A percentile compares a stretch with the other conserved stretches of the same genome.
Evolutionary conservation across 2,329 filamentous ascomycete species (phyloP).

Genomic region (Tolypocladium capitatum): DNA sequence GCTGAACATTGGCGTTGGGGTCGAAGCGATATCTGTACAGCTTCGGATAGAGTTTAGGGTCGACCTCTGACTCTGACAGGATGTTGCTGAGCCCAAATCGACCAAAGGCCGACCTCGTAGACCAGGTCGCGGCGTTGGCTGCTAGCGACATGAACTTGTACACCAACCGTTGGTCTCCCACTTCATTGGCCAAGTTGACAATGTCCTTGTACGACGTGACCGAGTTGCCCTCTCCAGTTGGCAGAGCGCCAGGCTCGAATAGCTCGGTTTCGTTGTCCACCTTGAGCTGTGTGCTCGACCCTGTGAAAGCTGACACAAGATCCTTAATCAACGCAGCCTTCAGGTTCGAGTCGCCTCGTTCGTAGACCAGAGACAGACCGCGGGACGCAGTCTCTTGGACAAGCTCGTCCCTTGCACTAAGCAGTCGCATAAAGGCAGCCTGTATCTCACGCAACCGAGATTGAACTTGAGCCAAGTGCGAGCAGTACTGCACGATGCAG

Average conservation of each 20-base stretch:
- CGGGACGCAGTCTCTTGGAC: conserved; percentile 92
- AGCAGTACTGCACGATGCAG: conserved; percentile 81
- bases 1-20: conserved; percentile 82
- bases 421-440: conserved; percentile 71
- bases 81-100: conserved; percentile 87
- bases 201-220: conserved; percentile 97
- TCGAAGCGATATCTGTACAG: conserved; percentile 91
- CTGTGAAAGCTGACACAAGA: conserved; percentile 79
- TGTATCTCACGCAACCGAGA: conserved; percentile 65
- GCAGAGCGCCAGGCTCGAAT: conserved; percentile 80
- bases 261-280: conserved; percentile 85
- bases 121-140: conserved; percentile 93
- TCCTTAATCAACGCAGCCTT: conserved; percentile 78
- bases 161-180: conserved; percentile 88
- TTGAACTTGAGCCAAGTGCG: conserved; percentile 63
- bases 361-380: conserved; percentile 84
- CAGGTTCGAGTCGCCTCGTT: conserved; percentile 70
- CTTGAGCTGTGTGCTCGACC: conserved; percentile 59
- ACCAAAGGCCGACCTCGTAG: conserved; percentile 89
- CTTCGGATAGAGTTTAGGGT: conserved; percentile 91
- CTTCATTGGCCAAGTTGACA: conserved; percentile 86
- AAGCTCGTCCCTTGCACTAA: conserved; percentile 81
- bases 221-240: conserved; percentile 77
- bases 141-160: conserved; percentile 98
- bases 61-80: conserved; percentile 73